These are phyloP conservation scores for Inonotus obliquus DNA, from an alignment of 1,284 basidiomycete genomes.

Conservation along the genomic window DNA sequence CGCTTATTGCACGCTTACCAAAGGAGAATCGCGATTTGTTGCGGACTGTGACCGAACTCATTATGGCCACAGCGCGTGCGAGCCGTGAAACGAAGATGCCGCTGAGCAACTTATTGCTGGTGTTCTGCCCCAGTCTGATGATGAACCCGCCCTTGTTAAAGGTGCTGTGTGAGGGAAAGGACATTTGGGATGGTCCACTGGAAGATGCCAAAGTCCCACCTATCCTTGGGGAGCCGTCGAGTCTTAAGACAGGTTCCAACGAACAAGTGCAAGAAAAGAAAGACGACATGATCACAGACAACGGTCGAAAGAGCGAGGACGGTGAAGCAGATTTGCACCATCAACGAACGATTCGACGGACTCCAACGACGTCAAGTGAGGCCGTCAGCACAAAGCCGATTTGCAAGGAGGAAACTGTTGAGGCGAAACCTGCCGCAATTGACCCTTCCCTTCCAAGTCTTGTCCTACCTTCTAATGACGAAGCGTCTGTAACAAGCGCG, in stretches of 20 bases:
- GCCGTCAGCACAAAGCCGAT: not conserved
- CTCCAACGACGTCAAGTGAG: not conserved
- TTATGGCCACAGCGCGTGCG: conserved; percentile 59
- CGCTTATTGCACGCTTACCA: conserved; percentile 62
- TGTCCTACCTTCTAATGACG: not conserved
- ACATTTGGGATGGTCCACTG: conserved; percentile 50
- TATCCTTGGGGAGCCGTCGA: not conserved
- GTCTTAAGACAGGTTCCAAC: not conserved
- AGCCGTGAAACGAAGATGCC: conserved; percentile 79
- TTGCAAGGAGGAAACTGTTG: not conserved
- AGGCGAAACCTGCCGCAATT: not conserved
- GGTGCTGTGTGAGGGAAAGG: conserved; percentile 65
- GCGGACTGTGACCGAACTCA: conserved; percentile 67
- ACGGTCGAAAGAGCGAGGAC: not conserved
- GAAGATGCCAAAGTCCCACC: conserved; percentile 6
- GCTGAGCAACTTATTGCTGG: conserved; percentile 70
- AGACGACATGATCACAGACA: not conserved
- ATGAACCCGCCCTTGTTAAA: conserved; percentile 74
- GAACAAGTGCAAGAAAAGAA: not conserved
- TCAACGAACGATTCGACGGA: conserved; percentile 1
- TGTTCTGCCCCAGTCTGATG: conserved; percentile 77
- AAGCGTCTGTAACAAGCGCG: not conserved
- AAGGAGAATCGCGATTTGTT: conserved; percentile 69
- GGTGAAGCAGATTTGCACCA: not conserved
- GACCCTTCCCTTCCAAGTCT: not conserved